A percentile compares a stretch with the other conserved stretches of the same genome.
Evolutionary conservation across 139 green algal genomes (phyloP).

Genomic region (Chlorella vulgaris): DNA sequence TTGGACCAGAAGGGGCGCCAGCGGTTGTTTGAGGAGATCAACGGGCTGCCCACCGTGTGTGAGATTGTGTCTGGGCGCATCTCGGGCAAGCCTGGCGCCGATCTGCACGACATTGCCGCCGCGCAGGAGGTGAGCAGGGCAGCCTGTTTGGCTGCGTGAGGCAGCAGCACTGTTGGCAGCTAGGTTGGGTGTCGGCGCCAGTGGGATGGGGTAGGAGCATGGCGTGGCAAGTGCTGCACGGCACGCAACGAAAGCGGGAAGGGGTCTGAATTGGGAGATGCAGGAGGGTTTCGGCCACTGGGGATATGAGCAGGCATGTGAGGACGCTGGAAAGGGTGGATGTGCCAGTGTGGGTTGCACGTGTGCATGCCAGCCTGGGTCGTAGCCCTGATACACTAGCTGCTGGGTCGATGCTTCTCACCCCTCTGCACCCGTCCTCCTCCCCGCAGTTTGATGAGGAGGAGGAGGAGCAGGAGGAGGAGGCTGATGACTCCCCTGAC

Average conservation of each 20-base stretch:
- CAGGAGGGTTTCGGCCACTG: too few relatives aligned
- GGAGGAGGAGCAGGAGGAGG: constrained; percentile 14
- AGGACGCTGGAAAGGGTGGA: too few relatives aligned
- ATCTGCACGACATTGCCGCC: background rate
- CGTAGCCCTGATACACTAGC: too few relatives aligned
- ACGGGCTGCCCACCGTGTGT: constrained; percentile 84
- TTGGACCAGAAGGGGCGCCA: constrained; percentile 51
- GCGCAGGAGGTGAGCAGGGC: background rate
- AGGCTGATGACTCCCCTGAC: background rate
- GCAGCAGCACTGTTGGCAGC: background rate
- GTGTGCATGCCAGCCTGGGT: too few relatives aligned
- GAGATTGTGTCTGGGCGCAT: constrained; percentile 76
- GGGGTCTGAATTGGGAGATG: too few relatives aligned
- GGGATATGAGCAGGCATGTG: too few relatives aligned
- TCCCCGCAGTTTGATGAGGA: background rate
- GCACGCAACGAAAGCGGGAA: too few relatives aligned
- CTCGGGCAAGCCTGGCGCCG: background rate
- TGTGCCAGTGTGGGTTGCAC: too few relatives aligned
- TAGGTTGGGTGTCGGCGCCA: background rate
- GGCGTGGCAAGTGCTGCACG: too few relatives aligned
- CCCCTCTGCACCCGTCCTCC: background rate
- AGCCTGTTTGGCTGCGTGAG: background rate
- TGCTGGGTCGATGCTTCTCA: too few relatives aligned
- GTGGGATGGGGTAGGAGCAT: too few relatives aligned
- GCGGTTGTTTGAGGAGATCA: constrained; percentile 87